Evolutionary conservation across 2,329 filamentous ascomycete genomes (phyloP), one percentile per base, ranked within the genome.

Genomic region (Venturia nashicola): DNA sequence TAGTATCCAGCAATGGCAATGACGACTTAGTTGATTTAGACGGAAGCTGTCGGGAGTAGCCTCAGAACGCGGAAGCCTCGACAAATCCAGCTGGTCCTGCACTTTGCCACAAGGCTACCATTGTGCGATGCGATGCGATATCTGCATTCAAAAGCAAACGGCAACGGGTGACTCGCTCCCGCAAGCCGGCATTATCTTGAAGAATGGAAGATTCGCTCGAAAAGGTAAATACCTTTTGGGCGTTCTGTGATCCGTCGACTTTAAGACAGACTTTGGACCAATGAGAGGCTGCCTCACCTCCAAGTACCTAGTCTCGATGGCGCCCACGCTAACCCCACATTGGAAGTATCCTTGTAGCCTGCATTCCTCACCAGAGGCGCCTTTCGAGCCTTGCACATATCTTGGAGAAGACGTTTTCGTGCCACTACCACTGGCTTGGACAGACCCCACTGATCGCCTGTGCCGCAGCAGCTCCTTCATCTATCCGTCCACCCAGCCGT

Each of bases 171-270:
- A 34, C 27, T 57, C 32, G 51, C 27, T 51, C 51, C 51, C 51
- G 51, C 32, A 5, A 36, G 23, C 51, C 51, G 51, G 51, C 51
- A 57, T 57, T 57, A 57, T 36, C 51, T 57, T 57, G 51, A 57
- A 57, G 51, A 57, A 57, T 57, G 51, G 51, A 57, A 57, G 27
- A 57, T 36, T 57, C 5, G 27, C 14, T 57, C 32, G 32, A 57
- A 57, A 36, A 57, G 51, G 51, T 3, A 57, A 57, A 57, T 20
- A 57, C 5, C 32, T 36, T 36, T 5, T 57, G 51, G 44, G 32
- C 51, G 32, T 57, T 57, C 51, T 18, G 51, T 57, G 51, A 57
- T 36, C 51, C 51, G 51, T 57, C 51, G 51, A 34, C 51, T 57
- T n/a, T 57, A 36, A 57, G 51, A 36, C 14, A 2, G 5, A 0